These are phyloP conservation scores for Boechera stricta DNA, from an alignment of 345 rosid species.

Conservation along the genomic window DNA sequence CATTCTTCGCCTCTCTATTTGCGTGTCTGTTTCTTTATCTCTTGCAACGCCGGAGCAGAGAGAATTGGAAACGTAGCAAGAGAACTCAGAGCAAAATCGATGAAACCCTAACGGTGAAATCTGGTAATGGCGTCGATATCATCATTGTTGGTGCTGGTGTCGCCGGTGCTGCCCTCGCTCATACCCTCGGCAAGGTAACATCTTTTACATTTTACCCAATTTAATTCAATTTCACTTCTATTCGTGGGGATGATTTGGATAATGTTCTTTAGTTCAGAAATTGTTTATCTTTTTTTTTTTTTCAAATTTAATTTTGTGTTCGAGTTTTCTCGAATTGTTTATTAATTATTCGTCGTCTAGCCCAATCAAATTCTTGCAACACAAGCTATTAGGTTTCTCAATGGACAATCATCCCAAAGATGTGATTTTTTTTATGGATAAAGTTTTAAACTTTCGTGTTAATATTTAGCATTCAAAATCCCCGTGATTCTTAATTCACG, in stretches of 20 bases:
- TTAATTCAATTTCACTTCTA: neutral
- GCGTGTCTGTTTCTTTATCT: conserved; percentile 25
- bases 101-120: conserved; percentile 6
- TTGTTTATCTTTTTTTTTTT: neutral
- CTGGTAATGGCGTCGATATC: conserved; percentile 39
- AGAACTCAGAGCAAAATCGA: neutral
- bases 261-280: neutral
- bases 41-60: conserved; percentile 36
- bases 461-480: neutral
- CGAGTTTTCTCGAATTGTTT: neutral
- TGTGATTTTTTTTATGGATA: neutral
- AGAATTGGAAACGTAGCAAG: neutral
- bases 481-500: conserved; percentile 6
- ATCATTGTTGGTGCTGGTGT: conserved; percentile 54
- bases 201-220: neutral
- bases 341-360: neutral
- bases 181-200: conserved; percentile 59
- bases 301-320: neutral
- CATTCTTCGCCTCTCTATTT: conserved; percentile 22
- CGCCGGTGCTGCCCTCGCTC: conserved; percentile 70
- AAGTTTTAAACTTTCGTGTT: conserved; percentile 9
- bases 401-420: neutral
- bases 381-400: conserved; percentile 38
- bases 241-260: neutral
- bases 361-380: conserved; percentile 24